Evolutionary conservation across 1,139 yeast species (phyloP).

Genomic region (Geotrichum fermentans): DNA sequence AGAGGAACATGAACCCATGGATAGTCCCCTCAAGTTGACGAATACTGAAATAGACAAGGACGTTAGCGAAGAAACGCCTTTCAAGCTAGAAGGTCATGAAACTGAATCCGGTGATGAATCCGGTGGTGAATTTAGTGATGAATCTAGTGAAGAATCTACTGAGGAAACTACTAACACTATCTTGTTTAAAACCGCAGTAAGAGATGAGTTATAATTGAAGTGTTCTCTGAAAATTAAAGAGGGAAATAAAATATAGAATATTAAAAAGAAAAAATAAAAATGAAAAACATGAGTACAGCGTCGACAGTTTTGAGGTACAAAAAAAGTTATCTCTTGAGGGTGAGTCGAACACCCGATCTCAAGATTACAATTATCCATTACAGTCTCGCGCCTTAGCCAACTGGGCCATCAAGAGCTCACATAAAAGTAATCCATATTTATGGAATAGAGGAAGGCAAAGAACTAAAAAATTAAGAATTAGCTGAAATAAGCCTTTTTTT

Average conservation of each 20-base stretch:
- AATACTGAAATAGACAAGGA: neutral
- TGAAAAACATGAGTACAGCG: neutral
- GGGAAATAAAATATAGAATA: too few relatives aligned
- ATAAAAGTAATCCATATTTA: too few relatives aligned
- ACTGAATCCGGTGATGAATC: too few relatives aligned
- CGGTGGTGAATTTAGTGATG: neutral
- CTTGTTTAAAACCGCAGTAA: neutral
- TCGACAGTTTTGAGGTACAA: neutral
- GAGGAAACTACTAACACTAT: neutral
- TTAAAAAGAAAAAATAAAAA: too few relatives aligned
- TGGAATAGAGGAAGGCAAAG: too few relatives aligned
- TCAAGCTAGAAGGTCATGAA: too few relatives aligned
- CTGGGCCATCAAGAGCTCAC: conserved; percentile 48
- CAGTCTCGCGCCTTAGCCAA: conserved; percentile 79
- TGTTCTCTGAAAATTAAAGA: too few relatives aligned
- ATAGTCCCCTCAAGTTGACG: neutral
- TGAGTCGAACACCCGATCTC: conserved; percentile 79
- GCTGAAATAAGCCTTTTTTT: too few relatives aligned
- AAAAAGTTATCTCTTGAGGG: conserved; percentile 63
- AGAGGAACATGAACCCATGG: neutral
- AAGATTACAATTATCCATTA: conserved; percentile 53
- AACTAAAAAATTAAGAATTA: too few relatives aligned
- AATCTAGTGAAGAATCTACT: neutral
- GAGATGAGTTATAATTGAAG: too few relatives aligned
- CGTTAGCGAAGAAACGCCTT: too few relatives aligned